phyloP scores from a whole-genome alignment of 1,284 basidiomycete species.

The Sanghuangporus baumii region DNA sequence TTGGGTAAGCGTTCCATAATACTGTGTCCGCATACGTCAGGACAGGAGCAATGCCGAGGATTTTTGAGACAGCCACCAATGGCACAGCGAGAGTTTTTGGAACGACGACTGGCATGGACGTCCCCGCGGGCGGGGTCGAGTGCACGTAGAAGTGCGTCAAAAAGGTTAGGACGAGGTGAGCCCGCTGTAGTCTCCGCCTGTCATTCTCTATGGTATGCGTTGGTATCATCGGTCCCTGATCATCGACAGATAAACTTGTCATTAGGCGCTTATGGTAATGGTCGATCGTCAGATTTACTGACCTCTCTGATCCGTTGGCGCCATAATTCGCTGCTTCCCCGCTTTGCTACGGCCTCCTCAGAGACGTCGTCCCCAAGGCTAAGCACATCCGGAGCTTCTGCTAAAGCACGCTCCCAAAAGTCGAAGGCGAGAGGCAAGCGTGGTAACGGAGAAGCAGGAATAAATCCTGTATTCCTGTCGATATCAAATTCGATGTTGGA shows the following conservation, averaged over 20 bases:
- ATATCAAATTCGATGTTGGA: constrained; percentile 61
- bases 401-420: constrained; percentile 71
- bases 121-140: constrained; percentile 50
- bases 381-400: constrained; percentile 49
- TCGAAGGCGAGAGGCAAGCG: constrained; percentile 51
- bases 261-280: neutral
- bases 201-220: constrained; percentile 47
- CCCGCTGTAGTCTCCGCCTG: constrained; percentile 66
- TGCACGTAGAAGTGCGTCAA: constrained; percentile 89
- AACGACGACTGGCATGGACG: constrained; percentile 43
- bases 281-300: constrained; percentile 25
- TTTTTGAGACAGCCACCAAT: constrained; percentile 67
- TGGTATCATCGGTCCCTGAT: constrained; percentile 66
- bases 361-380: constrained; percentile 57
- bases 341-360: constrained; percentile 43
- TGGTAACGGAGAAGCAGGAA: constrained; percentile 68
- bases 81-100: constrained; percentile 81
- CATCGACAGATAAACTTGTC: constrained; percentile 12
- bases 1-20: constrained; percentile 85
- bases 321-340: constrained; percentile 59
- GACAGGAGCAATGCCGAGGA: constrained; percentile 85
- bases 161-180: constrained; percentile 86
- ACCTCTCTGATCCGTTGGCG: constrained; percentile 59
- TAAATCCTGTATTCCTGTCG: constrained; percentile 78
- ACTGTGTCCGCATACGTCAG: constrained; percentile 96